A percentile compares a stretch with the other conserved stretches of the same genome.
Conservation (phyloP, 139 green algal genomes). For the Chlamydomonas applanata region DNA sequence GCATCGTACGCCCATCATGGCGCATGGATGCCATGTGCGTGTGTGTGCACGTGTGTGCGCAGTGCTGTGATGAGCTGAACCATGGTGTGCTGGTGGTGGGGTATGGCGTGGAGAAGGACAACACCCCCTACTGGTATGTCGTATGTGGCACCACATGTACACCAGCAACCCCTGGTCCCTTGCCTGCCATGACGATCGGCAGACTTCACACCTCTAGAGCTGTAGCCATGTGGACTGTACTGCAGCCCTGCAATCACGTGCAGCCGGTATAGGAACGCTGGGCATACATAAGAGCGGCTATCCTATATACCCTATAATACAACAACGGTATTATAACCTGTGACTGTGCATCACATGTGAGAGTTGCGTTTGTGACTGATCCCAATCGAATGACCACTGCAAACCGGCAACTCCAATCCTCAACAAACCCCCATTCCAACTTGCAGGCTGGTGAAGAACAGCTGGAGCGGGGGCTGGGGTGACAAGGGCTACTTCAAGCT, state of each 20-base stretch:
- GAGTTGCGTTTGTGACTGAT: too few species aligned
- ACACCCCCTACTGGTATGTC: constrained; percentile 18
- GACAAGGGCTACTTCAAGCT: constrained; percentile 76
- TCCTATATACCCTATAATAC: too few species aligned
- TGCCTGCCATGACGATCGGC: background rate
- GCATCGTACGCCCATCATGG: too few species aligned
- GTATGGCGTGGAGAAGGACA: constrained; percentile 62
- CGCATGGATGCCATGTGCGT: background rate
- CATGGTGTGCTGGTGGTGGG: constrained; percentile 95
- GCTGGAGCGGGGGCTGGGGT: constrained; percentile 80
- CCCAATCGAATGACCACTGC: background rate
- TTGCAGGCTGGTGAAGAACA: constrained; percentile 92
- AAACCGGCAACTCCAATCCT: constrained; percentile 31
- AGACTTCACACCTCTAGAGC: too few species aligned
- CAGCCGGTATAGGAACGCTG: too few species aligned
- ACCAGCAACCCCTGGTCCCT: background rate
- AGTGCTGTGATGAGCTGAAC: constrained; percentile 86
- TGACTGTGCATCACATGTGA: too few species aligned
- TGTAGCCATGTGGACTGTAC: constrained; percentile 21
- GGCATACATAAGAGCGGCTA: too few species aligned
- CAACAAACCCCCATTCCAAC: too few species aligned
- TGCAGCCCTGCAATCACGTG: too few species aligned
- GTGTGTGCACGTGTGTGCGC: constrained; percentile 21
- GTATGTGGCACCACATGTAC: background rate
- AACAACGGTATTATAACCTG: too few species aligned